A percentile compares a stretch with the other conserved stretches of the same genome.
phyloP scores from a whole-genome alignment of 768 basidiomycete genomes.

The Lactifluus volemus region DNA sequence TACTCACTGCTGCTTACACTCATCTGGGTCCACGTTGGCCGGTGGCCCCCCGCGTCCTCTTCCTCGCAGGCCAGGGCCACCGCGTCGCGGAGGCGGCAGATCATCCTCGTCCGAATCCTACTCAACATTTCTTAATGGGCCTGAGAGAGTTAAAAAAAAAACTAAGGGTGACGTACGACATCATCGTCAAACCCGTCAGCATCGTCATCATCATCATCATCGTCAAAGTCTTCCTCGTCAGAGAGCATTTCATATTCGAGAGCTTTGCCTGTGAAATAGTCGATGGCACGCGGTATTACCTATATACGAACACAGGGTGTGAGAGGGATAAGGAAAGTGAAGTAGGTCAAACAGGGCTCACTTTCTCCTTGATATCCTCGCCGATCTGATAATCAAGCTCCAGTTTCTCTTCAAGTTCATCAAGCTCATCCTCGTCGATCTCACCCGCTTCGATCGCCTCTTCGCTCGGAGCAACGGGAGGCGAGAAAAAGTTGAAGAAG shows the following conservation, averaged over 20 bases:
- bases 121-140: conserved; percentile 10
- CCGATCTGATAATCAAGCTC: conserved; percentile 98
- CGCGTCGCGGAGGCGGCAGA: conserved; percentile 46
- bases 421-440: conserved; percentile 75
- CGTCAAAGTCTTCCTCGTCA: conserved; percentile 36
- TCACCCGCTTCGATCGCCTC: conserved; percentile 62
- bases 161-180: conserved; percentile 33
- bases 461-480: conserved; percentile 64
- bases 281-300: conserved; percentile 92
- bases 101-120: conserved; percentile 69
- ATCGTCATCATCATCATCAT: conserved; percentile 53
- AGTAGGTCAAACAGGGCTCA: conserved; percentile 25
- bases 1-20: conserved; percentile 85
- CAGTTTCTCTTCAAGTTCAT: conserved; percentile 86
- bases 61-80: conserved; percentile 28
- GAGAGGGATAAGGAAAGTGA: background rate
- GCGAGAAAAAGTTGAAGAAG: conserved; percentile 98
- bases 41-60: conserved; percentile 35
- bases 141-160: conserved; percentile 8
- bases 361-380: conserved; percentile 96
- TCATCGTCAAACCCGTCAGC: conserved; percentile 51
- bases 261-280: conserved; percentile 97
- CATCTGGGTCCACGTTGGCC: conserved; percentile 62
- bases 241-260: conserved; percentile 62
- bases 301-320: conserved; percentile 25